phyloP scores from a whole-genome alignment of 768 basidiomycete species.

The Tulasnella sp. region DNA sequence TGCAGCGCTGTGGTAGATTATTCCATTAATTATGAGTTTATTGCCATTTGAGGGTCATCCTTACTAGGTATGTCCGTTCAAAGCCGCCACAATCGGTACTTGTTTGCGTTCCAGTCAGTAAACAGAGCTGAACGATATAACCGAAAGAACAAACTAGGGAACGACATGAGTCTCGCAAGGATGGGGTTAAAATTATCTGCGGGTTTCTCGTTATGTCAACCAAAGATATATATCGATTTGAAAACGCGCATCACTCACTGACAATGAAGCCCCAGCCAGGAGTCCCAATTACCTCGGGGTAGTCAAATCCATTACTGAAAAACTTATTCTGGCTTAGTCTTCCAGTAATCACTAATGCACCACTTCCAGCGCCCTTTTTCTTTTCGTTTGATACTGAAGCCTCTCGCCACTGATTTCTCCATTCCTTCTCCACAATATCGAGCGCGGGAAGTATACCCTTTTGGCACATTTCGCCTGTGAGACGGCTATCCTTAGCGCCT shows the following conservation, averaged over 20 bases:
- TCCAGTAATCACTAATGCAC: slow-evolving; percentile 67
- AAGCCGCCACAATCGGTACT: slow-evolving; percentile 54
- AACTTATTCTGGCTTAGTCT: slow-evolving; percentile 69
- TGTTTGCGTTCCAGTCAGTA: background rate
- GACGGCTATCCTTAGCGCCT: slow-evolving; percentile 60
- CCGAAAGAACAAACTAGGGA: slow-evolving; percentile 45
- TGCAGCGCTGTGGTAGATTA: slow-evolving; percentile 25
- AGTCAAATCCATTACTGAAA: slow-evolving; percentile 53
- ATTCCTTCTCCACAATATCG: slow-evolving; percentile 57
- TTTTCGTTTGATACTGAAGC: slow-evolving; percentile 27
- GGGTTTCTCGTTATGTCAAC: slow-evolving; percentile 13
- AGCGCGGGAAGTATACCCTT: slow-evolving; percentile 55
- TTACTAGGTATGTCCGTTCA: slow-evolving; percentile 38
- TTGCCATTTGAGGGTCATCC: slow-evolving; percentile 32
- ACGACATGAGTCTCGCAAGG: slow-evolving; percentile 51
- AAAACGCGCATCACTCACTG: slow-evolving; percentile 41
- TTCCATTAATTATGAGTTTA: no score
- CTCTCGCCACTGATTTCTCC: slow-evolving; percentile 35
- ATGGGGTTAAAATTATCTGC: slow-evolving; percentile 65
- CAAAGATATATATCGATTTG: slow-evolving; percentile 29
- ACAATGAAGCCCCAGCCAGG: slow-evolving; percentile 13
- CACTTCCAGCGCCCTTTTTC: slow-evolving; percentile 38
- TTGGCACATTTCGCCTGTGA: slow-evolving; percentile 46
- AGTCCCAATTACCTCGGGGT: slow-evolving; percentile 31
- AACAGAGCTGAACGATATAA: background rate